Percentiles rank a stretch among this genome's conserved stretches.
Conservation (phyloP, 2,329 filamentous ascomycete species). For the Bipolaris zeicola region DNA sequence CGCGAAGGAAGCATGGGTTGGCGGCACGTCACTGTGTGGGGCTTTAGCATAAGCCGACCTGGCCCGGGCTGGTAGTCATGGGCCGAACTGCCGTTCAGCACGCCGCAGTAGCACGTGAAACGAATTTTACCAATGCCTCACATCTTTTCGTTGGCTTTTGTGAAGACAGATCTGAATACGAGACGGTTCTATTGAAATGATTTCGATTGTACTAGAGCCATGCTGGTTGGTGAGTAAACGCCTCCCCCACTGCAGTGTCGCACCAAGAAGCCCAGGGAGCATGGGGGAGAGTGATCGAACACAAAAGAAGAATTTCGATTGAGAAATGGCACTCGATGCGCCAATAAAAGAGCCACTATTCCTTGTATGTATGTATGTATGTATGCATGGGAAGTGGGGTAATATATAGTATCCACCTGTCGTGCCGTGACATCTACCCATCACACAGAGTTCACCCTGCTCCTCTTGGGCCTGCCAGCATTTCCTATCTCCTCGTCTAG, state of each 20-base stretch:
- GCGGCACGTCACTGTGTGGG: slow-evolving; percentile 19
- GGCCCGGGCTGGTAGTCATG: slow-evolving; percentile 9
- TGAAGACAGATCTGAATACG: neutral
- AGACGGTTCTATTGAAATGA: neutral
- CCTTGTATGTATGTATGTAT: slow-evolving; percentile 1
- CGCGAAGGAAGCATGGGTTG: slow-evolving; percentile 10
- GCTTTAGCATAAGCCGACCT: slow-evolving; percentile 3
- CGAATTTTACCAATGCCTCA: neutral
- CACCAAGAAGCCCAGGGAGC: neutral
- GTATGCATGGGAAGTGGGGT: slow-evolving; percentile 2
- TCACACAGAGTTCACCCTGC: slow-evolving; percentile 29
- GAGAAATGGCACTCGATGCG: neutral
- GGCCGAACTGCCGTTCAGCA: slow-evolving; percentile 8
- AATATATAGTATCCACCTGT: slow-evolving; percentile 1
- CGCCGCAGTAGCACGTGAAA: neutral
- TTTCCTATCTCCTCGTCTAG: neutral
- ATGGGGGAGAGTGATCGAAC: slow-evolving; percentile 4
- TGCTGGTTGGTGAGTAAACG: neutral
- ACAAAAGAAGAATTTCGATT: slow-evolving; percentile 5
- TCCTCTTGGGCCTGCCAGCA: slow-evolving; percentile 4
- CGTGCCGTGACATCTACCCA: slow-evolving; percentile 8
- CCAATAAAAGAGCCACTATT: slow-evolving; percentile 5
- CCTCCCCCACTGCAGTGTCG: neutral
- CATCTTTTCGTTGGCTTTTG: neutral
- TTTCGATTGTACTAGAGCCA: neutral